Percentiles rank a stretch among this genome's conserved stretches.
phyloP scores from a whole-genome alignment of 2,329 filamentous ascomycete species.

The Microcyclospora tardicrescens region DNA sequence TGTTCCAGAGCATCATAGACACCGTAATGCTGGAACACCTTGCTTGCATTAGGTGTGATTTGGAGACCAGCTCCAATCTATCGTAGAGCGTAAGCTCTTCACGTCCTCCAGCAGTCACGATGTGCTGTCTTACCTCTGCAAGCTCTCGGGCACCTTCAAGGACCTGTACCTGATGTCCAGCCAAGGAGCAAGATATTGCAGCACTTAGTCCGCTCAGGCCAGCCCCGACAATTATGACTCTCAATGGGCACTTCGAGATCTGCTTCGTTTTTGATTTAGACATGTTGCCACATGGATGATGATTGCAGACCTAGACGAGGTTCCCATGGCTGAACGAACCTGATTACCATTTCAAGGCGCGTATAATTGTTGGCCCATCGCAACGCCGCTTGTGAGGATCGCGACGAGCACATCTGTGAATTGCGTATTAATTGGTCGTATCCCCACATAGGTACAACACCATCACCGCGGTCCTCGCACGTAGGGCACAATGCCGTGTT shows the following conservation, averaged over 20 bases:
- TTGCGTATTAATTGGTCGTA: no score
- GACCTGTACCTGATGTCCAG: conserved; percentile 21
- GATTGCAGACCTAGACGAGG: no score
- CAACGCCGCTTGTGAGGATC: no score
- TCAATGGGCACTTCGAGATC: conserved; percentile 9
- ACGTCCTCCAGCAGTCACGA: not conserved
- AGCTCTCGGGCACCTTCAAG: conserved; percentile 26
- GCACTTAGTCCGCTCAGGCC: conserved; percentile 22
- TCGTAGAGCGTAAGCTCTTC: not conserved
- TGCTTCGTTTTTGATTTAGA: no score
- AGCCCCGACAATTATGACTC: conserved; percentile 23
- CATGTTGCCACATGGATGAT: no score
- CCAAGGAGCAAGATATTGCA: conserved; percentile 20
- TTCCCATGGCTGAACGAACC: no score
- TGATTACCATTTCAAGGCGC: no score
- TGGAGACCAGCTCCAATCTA: conserved; percentile 43
- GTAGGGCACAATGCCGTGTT: no score
- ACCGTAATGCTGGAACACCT: conserved; percentile 35
- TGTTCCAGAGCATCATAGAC: conserved; percentile 32
- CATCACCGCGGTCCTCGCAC: no score
- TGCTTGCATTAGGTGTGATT: conserved; percentile 31
- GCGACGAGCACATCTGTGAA: no score
- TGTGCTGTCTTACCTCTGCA: conserved; percentile 24
- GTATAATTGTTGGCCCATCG: no score
- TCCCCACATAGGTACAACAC: no score